Evolutionary conservation across 2,329 filamentous ascomycete genomes (phyloP), one percentile per base, ranked within the genome.

Genomic region (Pseudogymnoascus sp.): DNA sequence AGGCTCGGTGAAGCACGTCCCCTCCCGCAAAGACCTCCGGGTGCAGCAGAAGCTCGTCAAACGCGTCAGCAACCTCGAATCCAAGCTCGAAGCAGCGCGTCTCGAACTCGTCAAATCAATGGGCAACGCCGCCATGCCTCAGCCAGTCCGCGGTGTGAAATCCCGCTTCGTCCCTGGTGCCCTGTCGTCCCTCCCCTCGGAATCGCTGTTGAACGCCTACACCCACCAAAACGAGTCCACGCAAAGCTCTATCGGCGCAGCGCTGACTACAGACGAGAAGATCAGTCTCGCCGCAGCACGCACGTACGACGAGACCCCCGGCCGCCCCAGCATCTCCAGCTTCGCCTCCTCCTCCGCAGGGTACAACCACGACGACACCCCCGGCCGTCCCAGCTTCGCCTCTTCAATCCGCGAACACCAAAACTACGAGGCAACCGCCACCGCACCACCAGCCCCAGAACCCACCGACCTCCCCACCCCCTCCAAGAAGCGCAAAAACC

Each of bases 1-100:
- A 12, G 4, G 11, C 1, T 31, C 43, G 7, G 7, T 55, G 26
- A 55, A 55, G 26, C 45, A 33, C 41, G 76, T 80, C 23, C 77
- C 78, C 2, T 84, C 81, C 2, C 81, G 80, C 68, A 81, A 80
- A 66, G 83, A 86, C 61, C 72, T 86, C 5, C 75, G 80, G 59
- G 81, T 79, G 67, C 81, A 86, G 67, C 76, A 79, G 63, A 84
- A 83, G 65, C 73, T 87, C 33, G 74, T 78, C 41, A 85, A 84
- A 72, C 78, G 82, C 61, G 83, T 87, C 31, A 85, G 82, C 66
- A 79, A 86, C 66, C 77, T 87, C 11, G 84, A 87, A 67, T 71
- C 75, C 11, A 85, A 86, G 69, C 77, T 87, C 31, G 75, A 81
- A 14, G 76, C 77, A 37, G 83, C 83, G 7, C 77, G 82, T 35